These are phyloP conservation scores for Articulospora tetracladia DNA, from an alignment of 495 filamentous ascomycete genomes.

Conservation along the genomic window DNA sequence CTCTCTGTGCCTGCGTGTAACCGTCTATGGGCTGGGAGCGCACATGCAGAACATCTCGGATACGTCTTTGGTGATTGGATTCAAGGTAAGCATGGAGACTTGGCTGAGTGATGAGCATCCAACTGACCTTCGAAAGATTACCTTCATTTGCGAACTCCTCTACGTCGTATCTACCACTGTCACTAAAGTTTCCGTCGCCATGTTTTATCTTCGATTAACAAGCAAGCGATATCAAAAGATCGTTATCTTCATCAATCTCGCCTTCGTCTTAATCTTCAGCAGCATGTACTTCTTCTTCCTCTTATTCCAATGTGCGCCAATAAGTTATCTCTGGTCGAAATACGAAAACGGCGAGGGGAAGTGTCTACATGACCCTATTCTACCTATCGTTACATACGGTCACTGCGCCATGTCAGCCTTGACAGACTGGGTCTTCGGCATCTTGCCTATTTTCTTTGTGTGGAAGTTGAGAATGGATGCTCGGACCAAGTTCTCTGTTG, in stretches of 20 bases:
- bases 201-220: constrained; percentile 40
- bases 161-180: constrained; percentile 32
- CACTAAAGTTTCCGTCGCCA: constrained; percentile 39
- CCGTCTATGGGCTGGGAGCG: constrained; percentile 16
- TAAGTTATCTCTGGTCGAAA: constrained; percentile 32
- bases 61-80: constrained; percentile 3
- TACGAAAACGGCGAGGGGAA: constrained; percentile 18
- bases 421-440: constrained; percentile 37
- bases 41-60: constrained; percentile 20
- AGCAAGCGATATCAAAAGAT: constrained; percentile 30
- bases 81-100: constrained; percentile 10
- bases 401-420: constrained; percentile 24
- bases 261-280: constrained; percentile 29
- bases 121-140: constrained; percentile 13
- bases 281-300: constrained; percentile 34
- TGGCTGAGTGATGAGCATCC: neutral
- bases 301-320: constrained; percentile 40
- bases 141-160: constrained; percentile 32
- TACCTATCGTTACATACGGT: constrained; percentile 28
- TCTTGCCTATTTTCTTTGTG: constrained; percentile 40
- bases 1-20: constrained; percentile 15
- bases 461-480: constrained; percentile 37
- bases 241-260: constrained; percentile 30
- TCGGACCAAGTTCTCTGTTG: constrained; percentile 32
- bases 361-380: constrained; percentile 19